These are phyloP conservation scores for Coemansia erecta DNA, from an alignment of 192 early-diverging fungal genomes.

Conservation along the genomic window DNA sequence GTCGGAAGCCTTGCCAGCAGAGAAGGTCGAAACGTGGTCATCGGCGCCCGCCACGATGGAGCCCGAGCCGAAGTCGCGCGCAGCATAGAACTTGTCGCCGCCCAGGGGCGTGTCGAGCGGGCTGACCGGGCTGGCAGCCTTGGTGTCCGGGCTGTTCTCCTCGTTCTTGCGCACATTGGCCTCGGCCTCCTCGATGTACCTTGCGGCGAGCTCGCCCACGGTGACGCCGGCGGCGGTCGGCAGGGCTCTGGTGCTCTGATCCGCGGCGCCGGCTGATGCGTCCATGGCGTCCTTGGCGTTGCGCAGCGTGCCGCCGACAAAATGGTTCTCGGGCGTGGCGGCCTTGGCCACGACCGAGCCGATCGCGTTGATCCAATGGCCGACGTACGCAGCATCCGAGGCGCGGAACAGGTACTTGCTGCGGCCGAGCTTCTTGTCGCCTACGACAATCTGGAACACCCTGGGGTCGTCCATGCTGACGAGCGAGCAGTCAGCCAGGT, in stretches of 20 bases:
- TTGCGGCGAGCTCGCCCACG: constrained; percentile 15
- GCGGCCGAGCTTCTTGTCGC: constrained; percentile 32
- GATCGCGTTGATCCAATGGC: constrained; percentile 38
- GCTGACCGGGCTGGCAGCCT: background rate
- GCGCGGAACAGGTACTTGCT: constrained; percentile 33
- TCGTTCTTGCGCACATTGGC: background rate
- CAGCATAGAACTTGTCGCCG: constrained; percentile 15
- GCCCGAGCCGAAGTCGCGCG: constrained; percentile 3
- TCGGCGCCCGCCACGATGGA: background rate
- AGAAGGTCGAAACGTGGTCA: background rate
- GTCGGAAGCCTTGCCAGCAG: background rate
- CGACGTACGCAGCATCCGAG: constrained; percentile 8
- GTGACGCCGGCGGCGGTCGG: constrained; percentile 32
- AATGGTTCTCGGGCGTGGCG: constrained; percentile 2
- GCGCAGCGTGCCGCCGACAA: constrained; percentile 33
- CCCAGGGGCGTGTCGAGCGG: constrained; percentile 2
- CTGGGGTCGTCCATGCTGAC: constrained; percentile 19
- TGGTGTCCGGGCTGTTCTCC: background rate
- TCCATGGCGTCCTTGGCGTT: constrained; percentile 17
- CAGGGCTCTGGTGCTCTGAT: constrained; percentile 7
- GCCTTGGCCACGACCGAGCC: constrained; percentile 12
- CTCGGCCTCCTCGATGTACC: constrained; percentile 14
- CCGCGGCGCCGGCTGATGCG: constrained; percentile 8
- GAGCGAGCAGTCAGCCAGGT: constrained; percentile 26
- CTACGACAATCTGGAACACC: constrained; percentile 15